These are phyloP conservation scores for Dendrobium officinale DNA, from an alignment of 106 monocot species.

Conservation along the genomic window DNA sequence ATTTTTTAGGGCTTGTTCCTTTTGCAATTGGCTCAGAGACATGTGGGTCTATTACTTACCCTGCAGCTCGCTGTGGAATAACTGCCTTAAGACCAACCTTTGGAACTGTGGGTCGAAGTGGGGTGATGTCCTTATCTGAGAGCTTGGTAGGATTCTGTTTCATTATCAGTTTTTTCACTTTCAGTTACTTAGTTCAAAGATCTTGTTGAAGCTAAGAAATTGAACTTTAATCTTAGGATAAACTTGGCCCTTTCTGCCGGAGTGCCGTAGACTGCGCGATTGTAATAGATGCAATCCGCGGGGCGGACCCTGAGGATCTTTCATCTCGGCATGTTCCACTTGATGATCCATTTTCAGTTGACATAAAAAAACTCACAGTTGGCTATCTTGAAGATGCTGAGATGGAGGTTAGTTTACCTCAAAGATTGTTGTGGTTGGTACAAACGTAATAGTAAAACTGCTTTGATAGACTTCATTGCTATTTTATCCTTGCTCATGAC, in stretches of 20 bases:
- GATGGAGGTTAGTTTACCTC: constrained; percentile 47
- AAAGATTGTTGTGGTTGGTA: not conserved
- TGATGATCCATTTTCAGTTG: constrained; percentile 84
- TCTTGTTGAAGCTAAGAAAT: constrained; percentile 1
- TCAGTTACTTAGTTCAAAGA: not conserved
- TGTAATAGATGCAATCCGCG: constrained; percentile 68
- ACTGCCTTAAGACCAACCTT: constrained; percentile 86
- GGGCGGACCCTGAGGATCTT: constrained; percentile 70
- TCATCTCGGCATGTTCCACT: constrained; percentile 66
- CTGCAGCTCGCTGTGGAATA: constrained; percentile 84
- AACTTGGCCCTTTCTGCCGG: constrained; percentile 93
- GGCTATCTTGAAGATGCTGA: constrained; percentile 89
- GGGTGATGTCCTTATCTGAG: constrained; percentile 97
- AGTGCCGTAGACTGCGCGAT: constrained; percentile 78
- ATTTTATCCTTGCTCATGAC: not conserved
- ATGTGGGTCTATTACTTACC: constrained; percentile 79
- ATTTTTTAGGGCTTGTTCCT: constrained; percentile 57
- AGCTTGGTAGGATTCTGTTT: constrained; percentile 52
- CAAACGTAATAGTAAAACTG: not conserved
- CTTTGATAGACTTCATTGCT: not conserved
- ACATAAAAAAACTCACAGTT: constrained; percentile 71
- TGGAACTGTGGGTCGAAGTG: constrained; percentile 84
- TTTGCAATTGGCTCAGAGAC: constrained; percentile 98
- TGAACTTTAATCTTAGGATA: constrained; percentile 52
- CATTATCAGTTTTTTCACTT: not conserved